Conservation (phyloP, 2,329 filamentous ascomycete species). For the Capronia americana region DNA sequence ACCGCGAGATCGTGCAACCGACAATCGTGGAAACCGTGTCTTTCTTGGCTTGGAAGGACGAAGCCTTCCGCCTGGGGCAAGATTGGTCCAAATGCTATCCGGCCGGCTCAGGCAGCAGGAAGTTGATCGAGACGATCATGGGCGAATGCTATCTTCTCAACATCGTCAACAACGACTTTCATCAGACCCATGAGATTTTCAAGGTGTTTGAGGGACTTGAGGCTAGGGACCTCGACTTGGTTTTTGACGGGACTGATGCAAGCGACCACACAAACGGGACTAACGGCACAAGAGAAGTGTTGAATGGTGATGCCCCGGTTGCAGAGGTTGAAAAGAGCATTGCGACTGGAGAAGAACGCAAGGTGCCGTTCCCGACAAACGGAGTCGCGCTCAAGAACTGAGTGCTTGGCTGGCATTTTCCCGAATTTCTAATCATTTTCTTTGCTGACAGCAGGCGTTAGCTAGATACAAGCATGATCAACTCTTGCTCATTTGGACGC, state of each 20-base stretch:
- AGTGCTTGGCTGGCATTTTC: not conserved
- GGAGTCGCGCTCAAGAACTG: slow-evolving; percentile 20
- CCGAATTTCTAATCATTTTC: not conserved
- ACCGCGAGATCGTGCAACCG: slow-evolving; percentile 98
- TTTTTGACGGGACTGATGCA: slow-evolving; percentile 33
- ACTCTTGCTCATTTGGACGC: slow-evolving; percentile 4
- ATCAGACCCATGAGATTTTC: slow-evolving; percentile 80
- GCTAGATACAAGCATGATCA: slow-evolving; percentile 12
- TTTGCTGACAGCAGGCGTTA: not conserved
- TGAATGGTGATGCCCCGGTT: slow-evolving; percentile 29
- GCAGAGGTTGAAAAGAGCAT: slow-evolving; percentile 26
- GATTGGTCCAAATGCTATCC: slow-evolving; percentile 96
- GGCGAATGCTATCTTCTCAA: slow-evolving; percentile 93
- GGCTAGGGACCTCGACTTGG: slow-evolving; percentile 68
- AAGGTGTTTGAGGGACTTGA: slow-evolving; percentile 80
- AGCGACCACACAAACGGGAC: slow-evolving; percentile 25
- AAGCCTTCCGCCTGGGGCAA: slow-evolving; percentile 88
- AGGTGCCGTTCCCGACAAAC: slow-evolving; percentile 28
- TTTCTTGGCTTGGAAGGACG: slow-evolving; percentile 98
- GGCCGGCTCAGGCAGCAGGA: slow-evolving; percentile 74
- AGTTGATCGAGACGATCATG: slow-evolving; percentile 82
- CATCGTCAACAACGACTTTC: slow-evolving; percentile 99
- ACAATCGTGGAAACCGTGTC: slow-evolving; percentile 99
- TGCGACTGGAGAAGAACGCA: slow-evolving; percentile 26
- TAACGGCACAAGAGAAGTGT: slow-evolving; percentile 17